Conservation (phyloP, 177 flowering plant genomes). For the Tripterygium wilfordii region DNA sequence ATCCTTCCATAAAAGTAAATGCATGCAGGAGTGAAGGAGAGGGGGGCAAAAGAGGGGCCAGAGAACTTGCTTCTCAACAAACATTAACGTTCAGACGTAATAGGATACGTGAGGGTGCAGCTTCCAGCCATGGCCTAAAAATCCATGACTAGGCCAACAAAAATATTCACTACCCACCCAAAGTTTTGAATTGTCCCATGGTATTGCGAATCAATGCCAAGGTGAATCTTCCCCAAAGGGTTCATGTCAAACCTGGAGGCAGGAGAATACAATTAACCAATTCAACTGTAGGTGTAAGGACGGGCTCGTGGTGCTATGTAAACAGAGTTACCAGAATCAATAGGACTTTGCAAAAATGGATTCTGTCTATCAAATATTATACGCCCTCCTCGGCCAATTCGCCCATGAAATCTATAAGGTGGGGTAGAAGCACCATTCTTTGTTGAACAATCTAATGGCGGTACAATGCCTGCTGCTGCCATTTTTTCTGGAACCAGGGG, state of each 20-base stretch:
- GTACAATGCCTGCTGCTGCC: conserved; percentile 74
- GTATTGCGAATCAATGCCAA: no score
- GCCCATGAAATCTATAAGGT: conserved; percentile 49
- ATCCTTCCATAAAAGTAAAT: no score
- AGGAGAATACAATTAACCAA: background rate
- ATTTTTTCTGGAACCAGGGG: conserved; percentile 74
- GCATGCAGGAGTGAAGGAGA: no score
- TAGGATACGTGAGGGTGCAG: no score
- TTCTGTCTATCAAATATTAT: conserved; percentile 91
- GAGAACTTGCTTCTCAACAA: no score
- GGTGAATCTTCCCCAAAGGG: no score
- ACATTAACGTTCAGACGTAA: no score
- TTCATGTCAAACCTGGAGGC: background rate
- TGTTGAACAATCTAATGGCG: conserved; percentile 45
- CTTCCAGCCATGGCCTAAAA: no score
- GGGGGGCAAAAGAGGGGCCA: no score
- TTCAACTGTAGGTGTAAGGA: conserved; percentile 33
- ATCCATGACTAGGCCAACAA: no score
- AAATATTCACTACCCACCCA: no score
- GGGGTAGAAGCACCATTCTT: conserved; percentile 32
- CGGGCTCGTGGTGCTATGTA: conserved; percentile 43
- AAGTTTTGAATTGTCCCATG: no score
- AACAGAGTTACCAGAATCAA: conserved; percentile 43
- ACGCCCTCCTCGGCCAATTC: conserved; percentile 95
- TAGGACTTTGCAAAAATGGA: conserved; percentile 52